Evolutionary conservation across 176 grass and related monocot species (phyloP), one percentile per base, ranked within the genome.

Genomic region (Phragmites australis): DNA sequence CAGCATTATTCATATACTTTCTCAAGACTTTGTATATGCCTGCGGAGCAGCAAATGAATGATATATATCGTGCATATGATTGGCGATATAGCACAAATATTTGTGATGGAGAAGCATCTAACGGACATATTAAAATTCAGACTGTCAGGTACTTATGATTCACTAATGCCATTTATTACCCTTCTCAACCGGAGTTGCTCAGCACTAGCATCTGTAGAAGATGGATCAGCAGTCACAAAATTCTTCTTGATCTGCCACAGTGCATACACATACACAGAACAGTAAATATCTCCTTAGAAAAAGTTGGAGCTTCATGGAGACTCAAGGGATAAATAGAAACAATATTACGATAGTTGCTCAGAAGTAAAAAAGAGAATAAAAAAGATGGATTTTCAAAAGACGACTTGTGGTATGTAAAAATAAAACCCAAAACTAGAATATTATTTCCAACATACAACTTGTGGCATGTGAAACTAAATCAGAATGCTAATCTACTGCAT

Each of bases 231-330:
- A 52, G 22, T 68, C 26, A 66, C 82, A 74, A 71, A 32, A 74
- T 78, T 87, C 74, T 88, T 97, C 84, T 92, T 90, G 72, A 97
- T 85, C 89, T 97, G 76, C 43, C 40, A 68, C 1, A 68, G 67
- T 37, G 15, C 16, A 72, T 58, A 60, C 4, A 87, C 27, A 59
- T 12, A n/a, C n/a, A n/a, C 27, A 65, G 19, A 32, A 68, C 49
- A 43, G 1, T 43, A 61, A 69, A 61, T 42, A 68, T 69, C 17
- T 63, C 70, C 17, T 88, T 44, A 78, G 23, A 17, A 14, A 43
- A 31, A 44, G 13, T 22, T 74, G 27, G 4, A 34, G 29, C 22
- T 74, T 68, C 21, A 29, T 75, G 29, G 13, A 78, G 59, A 16
- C 23, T 74, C 29, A 57, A 18, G 34, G 22, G 30, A 69, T 3